Evolutionary conservation across 352 stramenopile genomes (phyloP), one percentile per base, ranked within the genome.

Genomic region (Phytophthora fragariaefolia): DNA sequence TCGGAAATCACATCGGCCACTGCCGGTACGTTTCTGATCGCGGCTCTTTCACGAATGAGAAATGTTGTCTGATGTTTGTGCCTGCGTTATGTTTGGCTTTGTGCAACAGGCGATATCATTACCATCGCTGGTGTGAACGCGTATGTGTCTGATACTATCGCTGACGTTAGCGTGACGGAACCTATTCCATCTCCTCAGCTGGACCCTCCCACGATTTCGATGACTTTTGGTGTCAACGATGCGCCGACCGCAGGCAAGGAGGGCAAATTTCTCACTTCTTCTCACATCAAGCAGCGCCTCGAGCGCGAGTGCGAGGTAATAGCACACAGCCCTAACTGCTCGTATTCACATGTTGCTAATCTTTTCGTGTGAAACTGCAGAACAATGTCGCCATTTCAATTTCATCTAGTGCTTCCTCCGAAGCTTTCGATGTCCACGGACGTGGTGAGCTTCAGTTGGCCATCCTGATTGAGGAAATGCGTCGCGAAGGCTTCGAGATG

Each of bases 391-490:
- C 97, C 1, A 87, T 99, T n/a, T 94, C 86, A 43, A 86, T 99
- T 34, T 92, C 85, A 13, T 60, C 77, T 15, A 97, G 91, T 57
- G 80, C 89, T 42, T 97, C 89, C 17, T 91, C 85, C 23, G 94
- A 98, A 65, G 91, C 86, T 6, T 98, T 98, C 32, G 96, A 98
- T 54, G 97, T 99, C 1, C 93, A 98, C 73, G 97, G 95, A 12
- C 85, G 97, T 71, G 98, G 97, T 55, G 97, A 99, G 64, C 82
- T 99, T 53, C 97, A 99, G 79, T 87, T 99, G 15, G 97, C 97
- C 53, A 99, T 99, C 71, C 78, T 99, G 45, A 98, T 99, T 36
- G 98, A 99, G 73, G 96, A 98, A 74, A 99, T 99, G 97, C 84
- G 98, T 58, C 90, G 98, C 42, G 97, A 99, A 77, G 98, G 98